phyloP scores from a whole-genome alignment of 163 green algal species.

The Chlorella variabilis region DNA sequence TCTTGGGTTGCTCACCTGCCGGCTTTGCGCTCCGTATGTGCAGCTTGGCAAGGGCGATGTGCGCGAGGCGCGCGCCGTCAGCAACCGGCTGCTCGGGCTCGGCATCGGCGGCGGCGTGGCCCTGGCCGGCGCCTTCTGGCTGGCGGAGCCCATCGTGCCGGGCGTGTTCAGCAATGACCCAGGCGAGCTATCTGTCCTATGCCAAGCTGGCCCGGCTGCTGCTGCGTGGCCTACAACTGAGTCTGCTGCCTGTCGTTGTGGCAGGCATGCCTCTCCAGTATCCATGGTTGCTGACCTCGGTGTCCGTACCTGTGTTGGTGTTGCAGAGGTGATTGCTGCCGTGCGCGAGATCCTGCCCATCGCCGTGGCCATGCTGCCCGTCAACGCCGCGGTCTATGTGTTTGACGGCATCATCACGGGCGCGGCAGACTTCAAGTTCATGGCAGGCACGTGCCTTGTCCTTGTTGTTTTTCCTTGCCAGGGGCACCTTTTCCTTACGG shows the following conservation, averaged over 20 bases:
- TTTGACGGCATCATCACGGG: constrained; percentile 85
- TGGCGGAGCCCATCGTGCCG: constrained; percentile 45
- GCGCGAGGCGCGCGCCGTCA: constrained; percentile 47
- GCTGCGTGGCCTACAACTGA: too few relatives aligned
- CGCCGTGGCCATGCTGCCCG: constrained; percentile 63
- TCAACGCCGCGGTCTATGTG: constrained; percentile 81
- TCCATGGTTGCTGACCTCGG: too few relatives aligned
- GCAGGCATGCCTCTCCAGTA: too few relatives aligned
- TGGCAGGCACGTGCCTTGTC: constrained; percentile 52
- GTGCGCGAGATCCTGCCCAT: constrained; percentile 63
- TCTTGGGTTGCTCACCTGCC: too few relatives aligned
- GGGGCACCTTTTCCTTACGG: neutral
- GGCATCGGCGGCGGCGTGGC: constrained; percentile 54
- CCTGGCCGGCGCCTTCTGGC: constrained; percentile 42
- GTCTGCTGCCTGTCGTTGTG: too few relatives aligned
- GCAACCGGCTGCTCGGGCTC: constrained; percentile 68
- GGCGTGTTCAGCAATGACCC: constrained; percentile 61
- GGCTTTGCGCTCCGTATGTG: too few relatives aligned
- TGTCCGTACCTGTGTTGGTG: neutral
- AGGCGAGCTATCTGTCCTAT: constrained; percentile 3
- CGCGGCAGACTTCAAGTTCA: constrained; percentile 73
- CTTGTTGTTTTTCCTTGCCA: neutral
- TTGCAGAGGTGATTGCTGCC: constrained; percentile 34
- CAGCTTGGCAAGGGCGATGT: constrained; percentile 36
- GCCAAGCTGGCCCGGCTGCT: too few relatives aligned